Percentiles rank a stretch among this genome's conserved stretches.
Evolutionary conservation across 1,284 basidiomycete genomes (phyloP).

Genomic region (Marasmius fiardii): DNA sequence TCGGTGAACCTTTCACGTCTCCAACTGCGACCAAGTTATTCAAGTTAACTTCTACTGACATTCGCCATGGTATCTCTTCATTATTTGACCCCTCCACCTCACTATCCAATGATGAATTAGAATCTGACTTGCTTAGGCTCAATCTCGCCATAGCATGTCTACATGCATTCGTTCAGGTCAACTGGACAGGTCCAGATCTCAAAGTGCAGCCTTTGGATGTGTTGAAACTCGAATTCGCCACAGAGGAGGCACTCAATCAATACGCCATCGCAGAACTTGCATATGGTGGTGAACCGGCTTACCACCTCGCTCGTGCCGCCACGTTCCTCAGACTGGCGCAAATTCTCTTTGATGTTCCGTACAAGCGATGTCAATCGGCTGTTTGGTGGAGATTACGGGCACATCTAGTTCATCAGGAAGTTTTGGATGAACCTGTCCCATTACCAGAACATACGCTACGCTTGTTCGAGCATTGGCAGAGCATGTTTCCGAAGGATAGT

Average conservation of each 20-base stretch:
- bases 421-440: slow-evolving; percentile 84
- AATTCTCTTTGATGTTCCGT: slow-evolving; percentile 59
- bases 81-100: slow-evolving; percentile 21
- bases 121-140: slow-evolving; percentile 56
- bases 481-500: slow-evolving; percentile 33
- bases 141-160: slow-evolving; percentile 76
- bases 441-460: slow-evolving; percentile 48
- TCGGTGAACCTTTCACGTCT: slow-evolving; percentile 50
- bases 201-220: slow-evolving; percentile 56
- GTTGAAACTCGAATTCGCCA: slow-evolving; percentile 36
- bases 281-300: slow-evolving; percentile 90
- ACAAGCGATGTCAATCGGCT: slow-evolving; percentile 41
- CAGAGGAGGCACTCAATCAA: slow-evolving; percentile 56
- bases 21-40: slow-evolving; percentile 45
- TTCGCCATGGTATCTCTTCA: slow-evolving; percentile 25
- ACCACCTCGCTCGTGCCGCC: slow-evolving; percentile 80
- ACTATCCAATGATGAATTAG: slow-evolving; percentile 24
- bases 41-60: slow-evolving; percentile 23
- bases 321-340: slow-evolving; percentile 78
- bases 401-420: slow-evolving; percentile 73
- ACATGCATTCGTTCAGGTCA: slow-evolving; percentile 89
- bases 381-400: slow-evolving; percentile 83
- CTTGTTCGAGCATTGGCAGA: slow-evolving; percentile 47
- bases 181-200: slow-evolving; percentile 96
- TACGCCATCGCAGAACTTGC: slow-evolving; percentile 78